Evolutionary conservation across 2,329 filamentous ascomycete species (phyloP).

Genomic region (Verticillium dahliae): DNA sequence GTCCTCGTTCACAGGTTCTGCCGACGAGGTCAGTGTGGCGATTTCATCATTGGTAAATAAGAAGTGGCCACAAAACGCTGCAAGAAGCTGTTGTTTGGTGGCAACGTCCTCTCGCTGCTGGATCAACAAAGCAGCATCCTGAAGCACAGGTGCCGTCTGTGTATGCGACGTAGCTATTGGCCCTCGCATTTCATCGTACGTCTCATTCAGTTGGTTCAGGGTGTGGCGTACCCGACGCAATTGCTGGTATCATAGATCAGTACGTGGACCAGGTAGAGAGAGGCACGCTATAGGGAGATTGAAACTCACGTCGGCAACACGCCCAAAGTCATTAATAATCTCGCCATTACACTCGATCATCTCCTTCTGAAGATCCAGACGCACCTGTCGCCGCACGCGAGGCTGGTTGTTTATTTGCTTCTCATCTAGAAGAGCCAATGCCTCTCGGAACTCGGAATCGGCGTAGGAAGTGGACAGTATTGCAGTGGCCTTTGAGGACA

Average conservation of each 20-base stretch:
- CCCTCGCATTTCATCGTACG: slow-evolving; percentile 71
- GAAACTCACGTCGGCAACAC: slow-evolving; percentile 70
- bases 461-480: slow-evolving; percentile 90
- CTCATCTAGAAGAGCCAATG: slow-evolving; percentile 70
- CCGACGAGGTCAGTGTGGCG: slow-evolving; percentile 65
- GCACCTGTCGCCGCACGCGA: slow-evolving; percentile 70
- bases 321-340: slow-evolving; percentile 81
- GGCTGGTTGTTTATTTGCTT: slow-evolving; percentile 66
- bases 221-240: slow-evolving; percentile 74
- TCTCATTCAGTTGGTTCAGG: slow-evolving; percentile 71
- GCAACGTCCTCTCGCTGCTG: slow-evolving; percentile 68
- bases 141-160: slow-evolving; percentile 67
- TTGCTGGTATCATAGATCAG: slow-evolving; percentile 51
- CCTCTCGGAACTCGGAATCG: slow-evolving; percentile 84
- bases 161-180: slow-evolving; percentile 70
- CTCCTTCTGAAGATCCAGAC: slow-evolving; percentile 81
- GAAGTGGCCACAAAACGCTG: slow-evolving; percentile 76
- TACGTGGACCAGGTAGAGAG: too few species aligned
- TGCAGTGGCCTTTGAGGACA: slow-evolving; percentile 75
- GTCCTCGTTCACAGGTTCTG: slow-evolving; percentile 74
- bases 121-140: slow-evolving; percentile 70
- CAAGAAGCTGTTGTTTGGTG: slow-evolving; percentile 70
- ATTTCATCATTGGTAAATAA: slow-evolving; percentile 76
- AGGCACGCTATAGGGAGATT: too few species aligned
- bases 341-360: slow-evolving; percentile 89